Conservation (phyloP, 768 basidiomycete species). For the Suillus placidus region DNA sequence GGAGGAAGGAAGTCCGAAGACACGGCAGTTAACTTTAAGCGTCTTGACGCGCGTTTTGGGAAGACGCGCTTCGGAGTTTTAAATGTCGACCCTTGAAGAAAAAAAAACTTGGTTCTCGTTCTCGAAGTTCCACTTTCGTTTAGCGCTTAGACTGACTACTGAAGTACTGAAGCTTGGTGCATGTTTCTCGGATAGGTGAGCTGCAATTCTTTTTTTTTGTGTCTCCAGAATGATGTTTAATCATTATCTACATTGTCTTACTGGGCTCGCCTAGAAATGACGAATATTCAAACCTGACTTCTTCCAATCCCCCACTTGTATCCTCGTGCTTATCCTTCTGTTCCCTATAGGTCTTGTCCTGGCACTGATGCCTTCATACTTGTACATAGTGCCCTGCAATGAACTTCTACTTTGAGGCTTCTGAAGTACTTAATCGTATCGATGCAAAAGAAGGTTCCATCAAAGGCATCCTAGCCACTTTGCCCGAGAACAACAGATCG, state of each 20-base stretch:
- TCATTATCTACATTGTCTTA: conserved; percentile 94
- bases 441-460: conserved; percentile 92
- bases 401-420: conserved; percentile 97
- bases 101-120: not conserved
- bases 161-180: too few relatives aligned
- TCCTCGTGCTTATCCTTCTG: conserved; percentile 32
- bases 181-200: conserved; percentile 8
- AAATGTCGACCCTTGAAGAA: conserved; percentile 15
- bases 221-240: conserved; percentile 53
- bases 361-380: conserved; percentile 26
- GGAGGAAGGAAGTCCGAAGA: conserved; percentile 11
- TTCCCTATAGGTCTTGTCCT: conserved; percentile 18
- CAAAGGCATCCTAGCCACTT: conserved; percentile 75
- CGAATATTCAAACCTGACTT: conserved; percentile 42
- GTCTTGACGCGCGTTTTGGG: conserved; percentile 27
- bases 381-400: conserved; percentile 46
- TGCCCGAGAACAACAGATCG: conserved; percentile 75
- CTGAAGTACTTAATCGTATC: conserved; percentile 79
- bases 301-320: conserved; percentile 14
- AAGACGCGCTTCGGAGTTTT: conserved; percentile 38
- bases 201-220: conserved; percentile 23
- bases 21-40: conserved; percentile 1
- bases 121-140: not conserved
- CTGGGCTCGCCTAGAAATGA: conserved; percentile 51
- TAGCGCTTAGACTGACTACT: not conserved